Conservation (phyloP, 441 rosid genomes). For the Adansonia rubrostipa region DNA sequence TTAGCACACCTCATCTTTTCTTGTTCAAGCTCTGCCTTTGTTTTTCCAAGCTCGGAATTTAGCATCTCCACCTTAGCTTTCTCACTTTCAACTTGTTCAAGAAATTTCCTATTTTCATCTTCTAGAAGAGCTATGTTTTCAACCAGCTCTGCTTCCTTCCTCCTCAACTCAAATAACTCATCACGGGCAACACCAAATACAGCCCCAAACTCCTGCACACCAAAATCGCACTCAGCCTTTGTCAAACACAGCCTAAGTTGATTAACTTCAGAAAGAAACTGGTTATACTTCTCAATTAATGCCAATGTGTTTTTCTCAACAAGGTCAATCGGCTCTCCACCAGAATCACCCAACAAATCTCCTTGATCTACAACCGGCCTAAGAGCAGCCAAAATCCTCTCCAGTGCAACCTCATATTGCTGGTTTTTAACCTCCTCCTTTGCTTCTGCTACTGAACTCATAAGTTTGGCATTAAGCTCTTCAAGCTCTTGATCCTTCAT, state of each 20-base stretch:
- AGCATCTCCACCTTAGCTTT: slow-evolving; percentile 47
- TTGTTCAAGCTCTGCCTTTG: slow-evolving; percentile 67
- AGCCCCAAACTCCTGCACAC: slow-evolving; percentile 53
- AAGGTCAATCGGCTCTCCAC: slow-evolving; percentile 53
- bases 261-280: slow-evolving; percentile 65
- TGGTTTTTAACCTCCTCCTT: slow-evolving; percentile 36
- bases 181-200: slow-evolving; percentile 64
- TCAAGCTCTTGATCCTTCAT: slow-evolving; percentile 63
- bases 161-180: slow-evolving; percentile 63
- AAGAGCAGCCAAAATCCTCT: slow-evolving; percentile 68
- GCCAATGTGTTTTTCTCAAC: slow-evolving; percentile 57
- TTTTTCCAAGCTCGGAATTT: slow-evolving; percentile 52
- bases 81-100: slow-evolving; percentile 62
- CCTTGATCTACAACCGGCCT: slow-evolving; percentile 60
- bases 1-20: slow-evolving; percentile 77
- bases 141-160: slow-evolving; percentile 54
- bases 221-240: slow-evolving; percentile 47
- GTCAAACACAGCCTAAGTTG: slow-evolving; percentile 72
- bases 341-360: slow-evolving; percentile 61
- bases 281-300: slow-evolving; percentile 66
- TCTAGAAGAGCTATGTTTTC: slow-evolving; percentile 57
- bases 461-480: slow-evolving; percentile 55
- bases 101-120: slow-evolving; percentile 58
- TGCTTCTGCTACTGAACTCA: slow-evolving; percentile 22
- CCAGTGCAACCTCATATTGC: slow-evolving; percentile 51